Evolutionary conservation across 2,329 filamentous ascomycete species (phyloP), one percentile per base, ranked within the genome.

Genomic region (Hirsutella minnesotensis): DNA sequence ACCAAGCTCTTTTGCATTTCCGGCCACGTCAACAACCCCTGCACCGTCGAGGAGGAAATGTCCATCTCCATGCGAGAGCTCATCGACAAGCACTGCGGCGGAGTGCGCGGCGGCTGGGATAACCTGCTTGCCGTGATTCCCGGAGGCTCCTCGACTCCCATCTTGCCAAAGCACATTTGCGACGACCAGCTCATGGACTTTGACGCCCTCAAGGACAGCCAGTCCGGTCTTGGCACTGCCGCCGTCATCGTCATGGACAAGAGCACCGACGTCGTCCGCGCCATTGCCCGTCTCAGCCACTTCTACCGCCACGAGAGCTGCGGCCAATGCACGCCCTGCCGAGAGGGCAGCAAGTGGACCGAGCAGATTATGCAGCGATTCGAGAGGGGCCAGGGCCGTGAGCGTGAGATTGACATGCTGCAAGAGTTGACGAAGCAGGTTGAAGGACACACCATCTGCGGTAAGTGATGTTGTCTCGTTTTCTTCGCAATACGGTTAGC

Each of bases 191-290:
- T 98, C 43, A 98, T 98, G 92, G 92, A 98, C 69, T 98, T 96
- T 60, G 92, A 98, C 62, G 89, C 86, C 9, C 79, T 98, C 54
- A 98, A 98, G 77, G 92, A 98, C 67, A 89, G 82, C 54, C 92
- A 96, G 69, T 94, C 88, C 47, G 92, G 92, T 77, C 82, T 98
- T 13, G 92, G 92, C 54, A 98, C 92, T 7, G 92, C 92, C 4
- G 92, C 92, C 45, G 90, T 98, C 53, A 95, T 98, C 58, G 92
- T 98, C 63, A 95, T 98, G 86, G 92, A 98, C 70, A 94, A 96
- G 76, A 90, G 83, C 58, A 86, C 92, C 50, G 92, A 98, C 63
- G 85, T 98, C 41, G 88, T 98, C 53, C 84, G 90, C 51, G 86
- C 87, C 59, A 96, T 98, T 61, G 82, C 86, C 50, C 83, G 92